Conservation (phyloP, 73 alveolate species). For the Paramecium primaurelia region DNA sequence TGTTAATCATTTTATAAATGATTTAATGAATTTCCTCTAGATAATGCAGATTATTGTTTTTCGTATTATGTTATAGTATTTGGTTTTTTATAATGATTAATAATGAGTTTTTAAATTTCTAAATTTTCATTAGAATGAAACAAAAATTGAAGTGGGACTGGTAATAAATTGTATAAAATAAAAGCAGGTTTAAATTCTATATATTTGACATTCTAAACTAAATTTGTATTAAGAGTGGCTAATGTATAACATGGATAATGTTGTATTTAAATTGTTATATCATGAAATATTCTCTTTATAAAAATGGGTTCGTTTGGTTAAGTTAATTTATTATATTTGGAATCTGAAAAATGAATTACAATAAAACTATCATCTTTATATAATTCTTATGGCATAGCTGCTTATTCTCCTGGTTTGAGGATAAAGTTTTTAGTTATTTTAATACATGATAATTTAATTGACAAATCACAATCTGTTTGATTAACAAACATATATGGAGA, state of each 20-base stretch:
- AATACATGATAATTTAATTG: not conserved
- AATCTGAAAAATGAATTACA: not conserved
- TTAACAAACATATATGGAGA: constrained; percentile 9
- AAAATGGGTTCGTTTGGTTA: not conserved
- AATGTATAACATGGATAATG: not conserved
- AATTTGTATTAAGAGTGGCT: not conserved
- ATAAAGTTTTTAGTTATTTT: not conserved
- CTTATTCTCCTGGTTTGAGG: not conserved
- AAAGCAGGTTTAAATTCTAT: constrained; percentile 15
- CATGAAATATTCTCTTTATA: not conserved
- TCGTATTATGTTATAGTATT: not conserved
- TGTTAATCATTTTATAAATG: not conserved
- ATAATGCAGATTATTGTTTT: not conserved
- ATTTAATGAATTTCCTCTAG: not conserved
- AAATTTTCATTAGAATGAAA: not conserved
- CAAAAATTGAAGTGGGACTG: not conserved
- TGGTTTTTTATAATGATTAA: not conserved
- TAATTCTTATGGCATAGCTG: not conserved
- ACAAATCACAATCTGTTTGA: constrained; percentile 22
- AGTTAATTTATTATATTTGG: not conserved
- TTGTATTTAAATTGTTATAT: not conserved
- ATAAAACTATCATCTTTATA: not conserved
- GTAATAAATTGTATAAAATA: not conserved
- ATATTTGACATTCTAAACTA: not conserved
- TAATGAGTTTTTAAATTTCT: not conserved